These are phyloP conservation scores for Heritiera littoralis DNA, from an alignment of 345 rosid genomes.

Conservation along the genomic window DNA sequence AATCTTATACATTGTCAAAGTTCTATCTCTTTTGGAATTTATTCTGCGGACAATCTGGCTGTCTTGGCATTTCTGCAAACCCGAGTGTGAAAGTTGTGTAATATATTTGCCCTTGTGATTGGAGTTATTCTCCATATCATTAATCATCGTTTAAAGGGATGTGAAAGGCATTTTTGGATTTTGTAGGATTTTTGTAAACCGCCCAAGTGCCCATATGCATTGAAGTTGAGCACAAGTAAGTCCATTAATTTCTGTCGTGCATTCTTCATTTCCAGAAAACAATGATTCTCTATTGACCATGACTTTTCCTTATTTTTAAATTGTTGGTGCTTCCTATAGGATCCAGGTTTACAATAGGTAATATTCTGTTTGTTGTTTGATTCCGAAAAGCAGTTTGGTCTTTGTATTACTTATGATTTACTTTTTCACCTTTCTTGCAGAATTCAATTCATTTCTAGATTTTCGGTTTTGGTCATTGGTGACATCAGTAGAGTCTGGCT, in stretches of 20 bases:
- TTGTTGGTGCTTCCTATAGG: neutral
- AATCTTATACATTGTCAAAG: neutral
- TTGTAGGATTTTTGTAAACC: neutral
- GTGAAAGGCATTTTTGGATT: neutral
- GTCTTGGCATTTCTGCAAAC: conserved; percentile 1
- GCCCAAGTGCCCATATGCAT: neutral
- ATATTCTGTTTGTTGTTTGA: neutral
- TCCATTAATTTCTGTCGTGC: neutral
- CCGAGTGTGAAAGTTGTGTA: neutral
- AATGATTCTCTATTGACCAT: neutral
- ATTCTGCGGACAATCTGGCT: conserved; percentile 1
- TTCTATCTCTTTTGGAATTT: conserved; percentile 4
- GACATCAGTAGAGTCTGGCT: conserved; percentile 7
- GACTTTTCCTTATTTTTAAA: neutral
- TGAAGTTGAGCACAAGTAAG: neutral
- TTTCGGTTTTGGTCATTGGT: neutral
- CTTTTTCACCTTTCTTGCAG: conserved; percentile 5
- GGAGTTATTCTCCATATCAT: neutral
- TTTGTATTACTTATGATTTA: neutral
- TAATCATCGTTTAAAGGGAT: neutral
- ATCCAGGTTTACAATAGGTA: neutral
- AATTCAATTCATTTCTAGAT: neutral
- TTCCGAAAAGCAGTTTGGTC: neutral
- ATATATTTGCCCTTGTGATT: neutral
- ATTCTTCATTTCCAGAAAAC: neutral